phyloP scores from a whole-genome alignment of 1,284 basidiomycete genomes.

The Puccinia horiana region DNA sequence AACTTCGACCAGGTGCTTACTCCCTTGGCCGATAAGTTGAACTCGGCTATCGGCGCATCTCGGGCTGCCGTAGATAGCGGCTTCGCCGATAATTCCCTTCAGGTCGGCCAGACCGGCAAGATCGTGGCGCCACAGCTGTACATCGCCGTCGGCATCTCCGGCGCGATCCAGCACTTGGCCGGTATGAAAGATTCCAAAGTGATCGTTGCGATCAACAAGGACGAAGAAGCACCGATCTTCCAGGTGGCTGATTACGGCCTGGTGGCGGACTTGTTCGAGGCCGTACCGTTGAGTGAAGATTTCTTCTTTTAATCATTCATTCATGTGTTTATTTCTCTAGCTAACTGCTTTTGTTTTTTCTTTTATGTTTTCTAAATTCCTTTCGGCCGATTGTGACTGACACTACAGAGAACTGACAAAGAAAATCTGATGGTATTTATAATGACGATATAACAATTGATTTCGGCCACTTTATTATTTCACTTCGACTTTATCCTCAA shows the following conservation, averaged over 20 bases:
- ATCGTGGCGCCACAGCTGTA: slow-evolving; percentile 81
- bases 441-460: no score
- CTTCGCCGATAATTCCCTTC: slow-evolving; percentile 95
- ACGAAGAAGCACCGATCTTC: slow-evolving; percentile 97
- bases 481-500: no score
- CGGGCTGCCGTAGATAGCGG: slow-evolving; percentile 97
- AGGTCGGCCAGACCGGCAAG: slow-evolving; percentile 99
- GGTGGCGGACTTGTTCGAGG: slow-evolving; percentile 65
- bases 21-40: slow-evolving; percentile 87
- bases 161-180: slow-evolving; percentile 97
- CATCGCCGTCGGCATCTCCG: slow-evolving; percentile 93
- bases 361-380: no score
- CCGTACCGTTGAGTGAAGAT: slow-evolving; percentile 54
- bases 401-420: slow-evolving; percentile 1
- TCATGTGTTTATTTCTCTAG: not conserved
- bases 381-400: no score
- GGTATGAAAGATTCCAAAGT: slow-evolving; percentile 99
- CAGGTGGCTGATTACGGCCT: slow-evolving; percentile 95
- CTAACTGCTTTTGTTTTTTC: not conserved
- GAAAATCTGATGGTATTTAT: slow-evolving; percentile 8
- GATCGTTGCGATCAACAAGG: slow-evolving; percentile 99
- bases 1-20: slow-evolving; percentile 85
- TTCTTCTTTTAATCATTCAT: not conserved
- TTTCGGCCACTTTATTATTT: no score
- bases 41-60: slow-evolving; percentile 94